Conservation (phyloP, 2,329 filamentous ascomycete species). For the Aspergillus neotritici region DNA sequence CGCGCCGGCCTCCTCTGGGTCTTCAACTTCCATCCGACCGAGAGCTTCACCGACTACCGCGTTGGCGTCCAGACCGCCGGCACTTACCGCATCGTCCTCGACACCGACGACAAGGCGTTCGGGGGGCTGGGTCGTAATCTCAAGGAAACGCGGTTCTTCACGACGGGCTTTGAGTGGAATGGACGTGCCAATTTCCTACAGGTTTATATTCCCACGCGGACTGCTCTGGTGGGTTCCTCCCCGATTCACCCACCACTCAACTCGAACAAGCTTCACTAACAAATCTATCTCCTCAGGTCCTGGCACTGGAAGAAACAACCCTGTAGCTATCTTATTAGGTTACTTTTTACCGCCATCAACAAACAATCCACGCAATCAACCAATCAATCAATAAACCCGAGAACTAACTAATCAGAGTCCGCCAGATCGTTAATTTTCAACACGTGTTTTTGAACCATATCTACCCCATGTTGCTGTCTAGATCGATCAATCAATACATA, state of each 20-base stretch:
- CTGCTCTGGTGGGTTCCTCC: constrained; percentile 62
- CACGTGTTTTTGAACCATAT: no score
- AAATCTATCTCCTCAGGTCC: constrained; percentile 39
- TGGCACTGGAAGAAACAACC: constrained; percentile 46
- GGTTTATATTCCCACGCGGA: constrained; percentile 79
- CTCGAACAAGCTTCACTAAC: background rate
- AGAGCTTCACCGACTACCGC: constrained; percentile 87
- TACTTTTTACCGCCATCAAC: background rate
- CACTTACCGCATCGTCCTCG: constrained; percentile 80
- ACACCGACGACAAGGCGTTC: constrained; percentile 69
- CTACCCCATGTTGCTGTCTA: no score
- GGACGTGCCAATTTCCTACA: constrained; percentile 83
- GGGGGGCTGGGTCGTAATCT: constrained; percentile 76
- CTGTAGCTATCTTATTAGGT: constrained; percentile 17
- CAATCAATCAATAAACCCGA: no score
- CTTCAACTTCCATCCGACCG: constrained; percentile 87
- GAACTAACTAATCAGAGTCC: no score
- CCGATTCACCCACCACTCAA: background rate
- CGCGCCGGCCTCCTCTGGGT: constrained; percentile 83
- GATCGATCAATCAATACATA: no score
- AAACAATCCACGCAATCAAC: no score
- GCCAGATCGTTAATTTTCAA: no score
- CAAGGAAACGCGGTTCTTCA: constrained; percentile 82
- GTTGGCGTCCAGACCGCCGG: constrained; percentile 80
- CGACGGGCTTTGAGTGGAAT: constrained; percentile 87